Evolutionary conservation across 2,329 filamentous ascomycete species (phyloP), one percentile per base, ranked within the genome.

Genomic region (Parastagonospora avenae): DNA sequence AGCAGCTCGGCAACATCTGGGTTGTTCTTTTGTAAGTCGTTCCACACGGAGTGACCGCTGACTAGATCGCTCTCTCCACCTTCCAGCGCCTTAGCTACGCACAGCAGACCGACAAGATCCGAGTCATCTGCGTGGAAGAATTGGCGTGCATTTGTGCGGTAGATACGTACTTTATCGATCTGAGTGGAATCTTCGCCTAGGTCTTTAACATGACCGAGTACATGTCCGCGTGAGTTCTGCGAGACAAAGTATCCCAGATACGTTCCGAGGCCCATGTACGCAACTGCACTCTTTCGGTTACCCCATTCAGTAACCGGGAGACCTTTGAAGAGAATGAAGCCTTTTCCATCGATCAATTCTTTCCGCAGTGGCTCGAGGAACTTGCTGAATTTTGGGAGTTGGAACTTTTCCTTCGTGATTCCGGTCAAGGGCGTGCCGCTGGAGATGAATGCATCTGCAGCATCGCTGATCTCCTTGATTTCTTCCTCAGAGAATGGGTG

Each of bases 171-270:
- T 63, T 87, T 88, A 77, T 95, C 89, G 64, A 91, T 95, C 76
- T 92, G 87, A 4, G 81, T 84, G 24, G 88, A 81, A 71, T 95
- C 91, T 60, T 92, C 91, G 39, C 90, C 90, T 3, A 94, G 82
- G 74, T 95, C 91, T 76, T 95, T 93, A 63, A 95, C 91, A 72
- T 96, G 91, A 7, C 91, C 91, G 1, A 96, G 83, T 8, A 95
- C 89, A 74, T 95, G 91, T 38, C 91, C 91, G 14, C 85, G 84
- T 14, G 87, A 86, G 76, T 96, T 96, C 68, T 96, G 92, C 19
- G 85, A 90, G 35, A 96, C 85, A 57, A 94, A 93, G 78, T 95
- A 94, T 51, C 92, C 91, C 8, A 96, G 81, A 72, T 96, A 88
- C 4, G 89, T 90, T 35, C 90, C 78, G 0, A 96, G 81, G 4